A percentile compares a stretch with the other conserved stretches of the same genome.
Evolutionary conservation across 2,329 filamentous ascomycete species (phyloP).

Genomic region (Penicillium sp.): DNA sequence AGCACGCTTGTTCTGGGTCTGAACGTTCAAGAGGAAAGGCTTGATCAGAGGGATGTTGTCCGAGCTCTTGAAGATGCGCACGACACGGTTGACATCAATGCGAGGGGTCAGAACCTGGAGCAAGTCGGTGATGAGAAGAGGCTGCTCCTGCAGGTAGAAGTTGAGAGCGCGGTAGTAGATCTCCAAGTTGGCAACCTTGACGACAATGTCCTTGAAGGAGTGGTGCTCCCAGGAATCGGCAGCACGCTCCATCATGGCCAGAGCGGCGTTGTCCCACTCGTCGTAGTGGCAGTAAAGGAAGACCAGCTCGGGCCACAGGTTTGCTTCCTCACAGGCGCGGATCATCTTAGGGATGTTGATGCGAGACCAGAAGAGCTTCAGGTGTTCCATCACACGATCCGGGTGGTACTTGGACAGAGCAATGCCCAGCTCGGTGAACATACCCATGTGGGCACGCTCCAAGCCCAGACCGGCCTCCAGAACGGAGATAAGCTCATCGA

Average conservation of each 20-base stretch:
- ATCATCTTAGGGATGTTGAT: slow-evolving; percentile 99
- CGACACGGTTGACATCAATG: slow-evolving; percentile 98
- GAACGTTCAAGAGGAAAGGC: slow-evolving; percentile 95
- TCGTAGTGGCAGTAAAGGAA: slow-evolving; percentile 99
- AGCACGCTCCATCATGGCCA: slow-evolving; percentile 96
- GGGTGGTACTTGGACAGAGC: slow-evolving; percentile 93
- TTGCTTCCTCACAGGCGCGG: slow-evolving; percentile 85
- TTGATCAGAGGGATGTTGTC: slow-evolving; percentile 98
- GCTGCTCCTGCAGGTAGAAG: slow-evolving; percentile 97
- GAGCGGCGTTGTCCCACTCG: slow-evolving; percentile 93
- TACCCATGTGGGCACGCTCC: slow-evolving; percentile 90
- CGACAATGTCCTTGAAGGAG: slow-evolving; percentile 97
- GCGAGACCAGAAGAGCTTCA: slow-evolving; percentile 96
- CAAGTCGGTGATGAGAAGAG: slow-evolving; percentile 90
- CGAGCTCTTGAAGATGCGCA: slow-evolving; percentile 97
- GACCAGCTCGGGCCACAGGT: slow-evolving; percentile 95
- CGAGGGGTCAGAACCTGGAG: slow-evolving; percentile 87
- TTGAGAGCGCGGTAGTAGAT: slow-evolving; percentile 98
- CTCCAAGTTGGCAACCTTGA: slow-evolving; percentile 97
- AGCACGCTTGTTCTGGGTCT: slow-evolving; percentile 94
- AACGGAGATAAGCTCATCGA: slow-evolving; percentile 92
- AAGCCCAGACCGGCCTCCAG: slow-evolving; percentile 93
- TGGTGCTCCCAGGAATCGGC: slow-evolving; percentile 99
- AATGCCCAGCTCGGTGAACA: slow-evolving; percentile 93
- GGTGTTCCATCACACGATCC: slow-evolving; percentile 95